Percentiles rank a stretch among this genome's conserved stretches.
These are phyloP conservation scores for Plasmodium vivax DNA, from an alignment of 169 alveolate genomes.

Conservation along the genomic window DNA sequence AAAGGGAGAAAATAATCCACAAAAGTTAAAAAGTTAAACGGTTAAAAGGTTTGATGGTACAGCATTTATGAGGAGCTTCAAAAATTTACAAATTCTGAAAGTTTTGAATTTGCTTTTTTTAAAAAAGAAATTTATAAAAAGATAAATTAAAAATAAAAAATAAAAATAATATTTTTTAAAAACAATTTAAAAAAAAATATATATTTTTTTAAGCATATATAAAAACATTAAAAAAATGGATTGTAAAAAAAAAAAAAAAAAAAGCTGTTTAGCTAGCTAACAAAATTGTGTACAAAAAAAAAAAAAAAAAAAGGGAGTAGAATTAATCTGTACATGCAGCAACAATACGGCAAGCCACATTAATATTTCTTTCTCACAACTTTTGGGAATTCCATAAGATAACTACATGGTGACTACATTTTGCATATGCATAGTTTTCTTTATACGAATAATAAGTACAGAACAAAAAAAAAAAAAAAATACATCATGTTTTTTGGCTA, in stretches of 20 bases:
- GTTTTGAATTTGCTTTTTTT: conserved; percentile 17
- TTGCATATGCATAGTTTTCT: conserved; percentile 3
- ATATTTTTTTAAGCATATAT: background rate
- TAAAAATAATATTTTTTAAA: background rate
- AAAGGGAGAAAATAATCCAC: background rate
- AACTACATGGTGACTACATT: background rate
- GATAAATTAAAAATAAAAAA: background rate
- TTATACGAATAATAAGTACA: conserved; percentile 1
- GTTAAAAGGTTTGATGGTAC: background rate
- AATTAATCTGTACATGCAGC: conserved; percentile 66
- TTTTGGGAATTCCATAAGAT: background rate
- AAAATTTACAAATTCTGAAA: conserved; percentile 12
- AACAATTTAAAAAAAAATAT: background rate
- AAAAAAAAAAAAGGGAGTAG: background rate
- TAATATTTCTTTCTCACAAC: conserved; percentile 9
- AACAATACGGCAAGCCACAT: conserved; percentile 18
- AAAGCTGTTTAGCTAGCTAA: conserved; percentile 57
- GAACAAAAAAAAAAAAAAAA: conserved; percentile 14
- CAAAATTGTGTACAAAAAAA: background rate
- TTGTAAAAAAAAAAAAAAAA: background rate
- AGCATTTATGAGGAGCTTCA: conserved; percentile 11
- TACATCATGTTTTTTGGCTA: conserved; percentile 6
- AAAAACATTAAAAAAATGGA: conserved; percentile 24
- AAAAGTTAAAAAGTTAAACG: background rate
- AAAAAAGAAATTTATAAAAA: conserved; percentile 10